Conservation (phyloP, 2,329 filamentous ascomycete genomes). For the Metarhizium robertsii region DNA sequence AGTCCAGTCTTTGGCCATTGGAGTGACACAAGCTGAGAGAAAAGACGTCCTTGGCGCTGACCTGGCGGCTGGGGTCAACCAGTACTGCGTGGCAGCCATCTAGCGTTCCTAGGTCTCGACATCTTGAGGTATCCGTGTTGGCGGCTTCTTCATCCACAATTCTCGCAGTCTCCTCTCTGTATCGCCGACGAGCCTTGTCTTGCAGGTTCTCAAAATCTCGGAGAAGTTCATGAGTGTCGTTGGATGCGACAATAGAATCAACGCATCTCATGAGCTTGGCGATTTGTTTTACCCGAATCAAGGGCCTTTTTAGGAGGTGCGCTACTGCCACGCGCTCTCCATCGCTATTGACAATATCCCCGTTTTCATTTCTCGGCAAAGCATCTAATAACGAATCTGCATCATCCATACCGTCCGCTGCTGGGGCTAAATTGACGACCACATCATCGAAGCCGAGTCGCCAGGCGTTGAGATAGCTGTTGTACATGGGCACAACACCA, state of each 20-base stretch:
- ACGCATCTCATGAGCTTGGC: slow-evolving; percentile 70
- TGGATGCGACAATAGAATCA: slow-evolving; percentile 43
- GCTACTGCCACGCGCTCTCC: slow-evolving; percentile 92
- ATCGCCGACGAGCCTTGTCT: slow-evolving; percentile 59
- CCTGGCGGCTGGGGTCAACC: slow-evolving; percentile 71
- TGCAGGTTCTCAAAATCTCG: slow-evolving; percentile 62
- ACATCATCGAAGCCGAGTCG: slow-evolving; percentile 89
- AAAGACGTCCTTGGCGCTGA: slow-evolving; percentile 85
- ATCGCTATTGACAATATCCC: slow-evolving; percentile 60
- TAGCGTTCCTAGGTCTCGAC: slow-evolving; percentile 70
- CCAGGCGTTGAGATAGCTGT: slow-evolving; percentile 81
- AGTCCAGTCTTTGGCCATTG: slow-evolving; percentile 80
- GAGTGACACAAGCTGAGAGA: slow-evolving; percentile 79
- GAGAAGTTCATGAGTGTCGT: slow-evolving; percentile 30
- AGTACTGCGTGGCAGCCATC: slow-evolving; percentile 58
- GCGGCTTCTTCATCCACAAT: slow-evolving; percentile 75
- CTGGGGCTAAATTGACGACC: slow-evolving; percentile 81
- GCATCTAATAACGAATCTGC: slow-evolving; percentile 51
- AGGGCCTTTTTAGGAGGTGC: slow-evolving; percentile 79
- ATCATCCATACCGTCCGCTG: slow-evolving; percentile 42
- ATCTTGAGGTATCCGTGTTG: slow-evolving; percentile 70
- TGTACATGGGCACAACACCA: slow-evolving; percentile 67
- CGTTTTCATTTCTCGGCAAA: slow-evolving; percentile 52
- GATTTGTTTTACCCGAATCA: slow-evolving; percentile 82
- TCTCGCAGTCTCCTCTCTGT: slow-evolving; percentile 60